phyloP scores from a whole-genome alignment of 805 yeast species.

The Teunomyces pallodes region DNA sequence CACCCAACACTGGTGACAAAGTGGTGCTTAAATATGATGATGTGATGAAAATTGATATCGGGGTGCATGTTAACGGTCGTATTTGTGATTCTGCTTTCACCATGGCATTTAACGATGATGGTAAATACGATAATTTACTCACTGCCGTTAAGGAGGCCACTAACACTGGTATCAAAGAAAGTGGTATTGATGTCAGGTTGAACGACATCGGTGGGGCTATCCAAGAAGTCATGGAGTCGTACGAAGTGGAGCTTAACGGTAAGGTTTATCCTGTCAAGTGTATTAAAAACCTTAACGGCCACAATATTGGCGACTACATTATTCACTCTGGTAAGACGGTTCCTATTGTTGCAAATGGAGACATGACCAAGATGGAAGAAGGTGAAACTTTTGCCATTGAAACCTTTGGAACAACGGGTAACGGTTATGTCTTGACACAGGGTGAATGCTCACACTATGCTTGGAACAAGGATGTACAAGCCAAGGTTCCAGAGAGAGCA shows the following conservation, averaged over 20 bases:
- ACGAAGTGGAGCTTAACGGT: conserved; percentile 89
- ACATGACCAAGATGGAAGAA: conserved; percentile 97
- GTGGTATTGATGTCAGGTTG: conserved; percentile 94
- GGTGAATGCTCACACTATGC: conserved; percentile 98
- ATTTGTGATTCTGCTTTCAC: conserved; percentile 96
- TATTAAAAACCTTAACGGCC: conserved; percentile 92
- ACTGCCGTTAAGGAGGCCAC: conserved; percentile 92
- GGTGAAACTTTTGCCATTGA: conserved; percentile 98
- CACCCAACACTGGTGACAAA: conserved; percentile 94
- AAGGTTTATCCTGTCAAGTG: conserved; percentile 81
- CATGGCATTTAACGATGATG: conserved; percentile 78
- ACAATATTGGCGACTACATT: conserved; percentile 76
- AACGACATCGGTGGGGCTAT: conserved; percentile 95
- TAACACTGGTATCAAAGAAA: conserved; percentile 84
- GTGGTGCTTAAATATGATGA: conserved; percentile 79
- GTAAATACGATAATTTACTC: conserved; percentile 74
- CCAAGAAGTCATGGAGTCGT: conserved; percentile 96
- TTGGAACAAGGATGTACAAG: conserved; percentile 54
- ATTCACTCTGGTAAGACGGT: conserved; percentile 97
- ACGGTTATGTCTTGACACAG: conserved; percentile 78
- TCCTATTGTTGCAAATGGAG: conserved; percentile 92
- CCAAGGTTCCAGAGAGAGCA: conserved; percentile 49
- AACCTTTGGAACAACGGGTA: conserved; percentile 96
- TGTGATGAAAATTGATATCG: conserved; percentile 95
- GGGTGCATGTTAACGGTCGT: conserved; percentile 93